A percentile compares a stretch with the other conserved stretches of the same genome.
phyloP scores from a whole-genome alignment of 768 basidiomycete species.

The Tricholomella constricta region DNA sequence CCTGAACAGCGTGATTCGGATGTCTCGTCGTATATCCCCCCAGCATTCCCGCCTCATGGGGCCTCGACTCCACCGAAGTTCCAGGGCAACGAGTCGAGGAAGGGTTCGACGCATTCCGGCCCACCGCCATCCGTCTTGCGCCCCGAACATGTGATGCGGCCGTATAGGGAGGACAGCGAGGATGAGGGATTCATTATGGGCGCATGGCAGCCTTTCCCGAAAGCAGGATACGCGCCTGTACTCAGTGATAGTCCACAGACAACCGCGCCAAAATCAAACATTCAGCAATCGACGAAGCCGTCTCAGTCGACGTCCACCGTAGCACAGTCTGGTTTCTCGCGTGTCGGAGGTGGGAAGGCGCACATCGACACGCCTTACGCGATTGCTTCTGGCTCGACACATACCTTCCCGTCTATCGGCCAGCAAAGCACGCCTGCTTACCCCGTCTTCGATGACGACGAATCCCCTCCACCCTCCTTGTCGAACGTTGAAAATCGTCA shows the following conservation, averaged over 20 bases:
- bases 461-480: constrained; percentile 52
- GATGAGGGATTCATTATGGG: constrained; percentile 92
- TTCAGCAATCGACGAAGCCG: constrained; percentile 17
- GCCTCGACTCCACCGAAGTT: constrained; percentile 37
- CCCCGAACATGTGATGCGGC: constrained; percentile 76
- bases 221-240: constrained; percentile 50
- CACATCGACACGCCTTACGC: constrained; percentile 87
- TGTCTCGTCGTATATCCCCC: constrained; percentile 53
- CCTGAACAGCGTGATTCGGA: constrained; percentile 40
- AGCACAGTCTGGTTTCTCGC: constrained; percentile 68
- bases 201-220: constrained; percentile 83
- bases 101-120: constrained; percentile 55
- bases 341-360: constrained; percentile 86
- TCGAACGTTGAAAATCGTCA: constrained; percentile 47
- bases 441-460: constrained; percentile 30
- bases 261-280: constrained; percentile 8
- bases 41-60: constrained; percentile 33
- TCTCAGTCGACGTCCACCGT: constrained; percentile 21
- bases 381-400: constrained; percentile 61
- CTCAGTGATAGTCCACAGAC: constrained; percentile 33
- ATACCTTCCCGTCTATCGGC: constrained; percentile 68
- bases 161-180: constrained; percentile 78
- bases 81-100: constrained; percentile 40
- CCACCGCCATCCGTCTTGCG: constrained; percentile 73
- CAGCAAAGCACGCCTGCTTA: constrained; percentile 35